Evolutionary conservation across 306 rosid species (phyloP), one percentile per base, ranked within the genome.

Genomic region (Arachis hypogaea): DNA sequence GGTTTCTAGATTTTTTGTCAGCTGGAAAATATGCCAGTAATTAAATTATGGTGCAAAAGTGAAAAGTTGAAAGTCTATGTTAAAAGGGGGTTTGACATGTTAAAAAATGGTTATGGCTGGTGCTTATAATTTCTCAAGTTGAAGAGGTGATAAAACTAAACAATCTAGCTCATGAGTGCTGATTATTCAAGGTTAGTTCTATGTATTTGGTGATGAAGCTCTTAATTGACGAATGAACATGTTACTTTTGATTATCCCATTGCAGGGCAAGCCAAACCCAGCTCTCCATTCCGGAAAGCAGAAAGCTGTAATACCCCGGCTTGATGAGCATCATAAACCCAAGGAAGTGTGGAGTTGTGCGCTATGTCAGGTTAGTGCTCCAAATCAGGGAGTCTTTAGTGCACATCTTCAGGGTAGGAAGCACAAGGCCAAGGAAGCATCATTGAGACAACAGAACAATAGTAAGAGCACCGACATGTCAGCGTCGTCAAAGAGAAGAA

Each of bases 341-440:
- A 82, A 73, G 77, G 83, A 75, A 44, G 87, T 80, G 62, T 90
- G 87, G 92, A 90, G 84, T 54, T 92, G 98, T 73, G 83, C 77
- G 1, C 49, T 88, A 1, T 92, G 96, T 83, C 75, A 50, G 2
- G 82, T 90, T 33, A 77, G 73, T 36, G 72, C 81, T 38, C 9
- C 83, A 0, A 44, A 75, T 42, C 79, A 88, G 81, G 77, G 10
- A 14, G 64, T 2, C 11, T 81, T 93, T 28, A 69, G 69, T 10
- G 66, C 63, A 3, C 96, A 93, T 78, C 78, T 88, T 63, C 78
- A 71, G 2, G 93, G 98, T 33, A 90, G 16, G 86, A 93, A 77
- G 85, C 98, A 88, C 86, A 87, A 60, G 82, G 78, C 88, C 64
- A 87, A 67, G 57, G 90, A 76, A 73, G 80, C 71, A 40, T 38